These are phyloP conservation scores for Misopates orontium DNA, from an alignment of 257 asterid species.

Conservation along the genomic window DNA sequence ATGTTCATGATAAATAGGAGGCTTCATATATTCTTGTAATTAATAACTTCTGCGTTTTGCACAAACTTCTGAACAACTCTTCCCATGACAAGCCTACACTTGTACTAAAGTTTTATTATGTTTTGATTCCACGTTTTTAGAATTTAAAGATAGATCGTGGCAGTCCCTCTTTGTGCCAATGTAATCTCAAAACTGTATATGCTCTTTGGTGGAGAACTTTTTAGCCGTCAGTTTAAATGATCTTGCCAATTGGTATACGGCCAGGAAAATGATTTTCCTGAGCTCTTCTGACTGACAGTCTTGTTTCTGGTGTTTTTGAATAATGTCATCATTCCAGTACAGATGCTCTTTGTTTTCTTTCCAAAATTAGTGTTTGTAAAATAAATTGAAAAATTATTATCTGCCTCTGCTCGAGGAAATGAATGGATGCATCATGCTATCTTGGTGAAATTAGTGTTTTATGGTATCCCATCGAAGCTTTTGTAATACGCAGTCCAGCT, in stretches of 20 bases:
- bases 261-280: background rate
- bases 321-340: background rate
- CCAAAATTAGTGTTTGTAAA: too few species aligned
- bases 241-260: background rate
- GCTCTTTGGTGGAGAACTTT: too few species aligned
- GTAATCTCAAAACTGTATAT: too few species aligned
- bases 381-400: background rate
- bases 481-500: too few species aligned
- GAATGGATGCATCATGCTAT: background rate
- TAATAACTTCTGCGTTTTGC: background rate
- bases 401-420: background rate
- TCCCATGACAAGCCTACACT: conserved; percentile 3
- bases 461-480: too few species aligned
- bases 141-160: background rate
- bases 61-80: background rate
- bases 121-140: conserved; percentile 11
- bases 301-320: background rate
- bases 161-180: conserved; percentile 12
- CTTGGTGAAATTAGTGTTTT: background rate
- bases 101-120: background rate
- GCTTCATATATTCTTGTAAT: background rate
- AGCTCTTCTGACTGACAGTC: too few species aligned
- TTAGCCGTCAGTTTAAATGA: too few species aligned
- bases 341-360: too few species aligned
- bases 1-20: background rate